A percentile compares a stretch with the other conserved stretches of the same genome.
Conservation (phyloP, 192 early-diverging fungal species). For the Geranomyces michiganensis region DNA sequence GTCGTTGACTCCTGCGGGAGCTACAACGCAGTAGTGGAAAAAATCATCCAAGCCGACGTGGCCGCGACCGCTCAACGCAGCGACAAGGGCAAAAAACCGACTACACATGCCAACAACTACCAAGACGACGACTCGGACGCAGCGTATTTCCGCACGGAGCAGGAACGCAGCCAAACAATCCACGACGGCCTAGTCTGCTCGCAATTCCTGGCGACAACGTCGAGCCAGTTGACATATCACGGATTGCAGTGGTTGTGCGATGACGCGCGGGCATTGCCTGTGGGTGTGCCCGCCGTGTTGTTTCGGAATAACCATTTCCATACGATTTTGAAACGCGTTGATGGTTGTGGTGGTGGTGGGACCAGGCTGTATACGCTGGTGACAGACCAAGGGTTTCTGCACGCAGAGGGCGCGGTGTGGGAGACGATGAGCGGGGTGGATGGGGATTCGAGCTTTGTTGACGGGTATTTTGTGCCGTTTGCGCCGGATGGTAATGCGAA, state of each 20-base stretch:
- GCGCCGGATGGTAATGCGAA: background rate
- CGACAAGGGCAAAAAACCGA: background rate
- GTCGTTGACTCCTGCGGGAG: conserved; percentile 59
- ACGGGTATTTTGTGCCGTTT: conserved; percentile 33
- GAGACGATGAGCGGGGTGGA: conserved; percentile 43
- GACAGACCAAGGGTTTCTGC: conserved; percentile 50
- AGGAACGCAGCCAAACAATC: background rate
- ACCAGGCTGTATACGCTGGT: conserved; percentile 48
- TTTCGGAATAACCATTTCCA: conserved; percentile 91
- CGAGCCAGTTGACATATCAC: conserved; percentile 82
- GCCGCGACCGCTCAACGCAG: background rate
- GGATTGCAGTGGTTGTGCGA: conserved; percentile 67
- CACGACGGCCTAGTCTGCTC: conserved; percentile 58
- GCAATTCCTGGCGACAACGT: conserved; percentile 74
- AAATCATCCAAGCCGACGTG: conserved; percentile 66
- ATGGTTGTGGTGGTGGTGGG: conserved; percentile 14
- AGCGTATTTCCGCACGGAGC: background rate
- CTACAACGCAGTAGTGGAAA: conserved; percentile 85
- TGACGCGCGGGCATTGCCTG: conserved; percentile 57
- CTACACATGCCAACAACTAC: background rate
- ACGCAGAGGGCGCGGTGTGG: conserved; percentile 45
- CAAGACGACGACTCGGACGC: too few relatives aligned
- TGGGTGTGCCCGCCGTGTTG: conserved; percentile 67
- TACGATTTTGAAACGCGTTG: conserved; percentile 38
- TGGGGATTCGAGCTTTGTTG: conserved; percentile 42